Conservation (phyloP, 495 filamentous ascomycete genomes). For the Xylaria grammica region DNA sequence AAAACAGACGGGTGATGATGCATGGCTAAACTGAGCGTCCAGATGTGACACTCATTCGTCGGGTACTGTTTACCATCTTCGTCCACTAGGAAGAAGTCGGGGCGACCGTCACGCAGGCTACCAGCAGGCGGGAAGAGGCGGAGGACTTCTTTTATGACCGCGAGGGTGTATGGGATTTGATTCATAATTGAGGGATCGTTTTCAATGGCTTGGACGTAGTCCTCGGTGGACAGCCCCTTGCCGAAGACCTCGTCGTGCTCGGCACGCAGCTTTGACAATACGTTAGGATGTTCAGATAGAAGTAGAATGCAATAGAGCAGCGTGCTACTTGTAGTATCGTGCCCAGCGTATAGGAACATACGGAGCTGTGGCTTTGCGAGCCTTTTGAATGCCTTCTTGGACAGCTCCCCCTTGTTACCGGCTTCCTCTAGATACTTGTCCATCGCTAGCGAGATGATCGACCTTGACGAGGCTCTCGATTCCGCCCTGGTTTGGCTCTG, state of each 20-base stretch:
- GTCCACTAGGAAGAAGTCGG: constrained; percentile 29
- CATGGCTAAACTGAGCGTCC: constrained; percentile 34
- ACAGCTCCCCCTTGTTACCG: constrained; percentile 15
- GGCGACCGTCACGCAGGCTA: constrained; percentile 32
- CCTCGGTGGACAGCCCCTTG: constrained; percentile 8
- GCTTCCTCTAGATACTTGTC: constrained; percentile 17
- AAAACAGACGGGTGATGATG: constrained; percentile 40
- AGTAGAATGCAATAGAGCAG: constrained; percentile 46
- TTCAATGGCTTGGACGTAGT: constrained; percentile 18
- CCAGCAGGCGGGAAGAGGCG: constrained; percentile 40
- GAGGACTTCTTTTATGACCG: constrained; percentile 44
- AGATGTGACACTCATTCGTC: constrained; percentile 39
- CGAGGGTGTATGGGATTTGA: constrained; percentile 44
- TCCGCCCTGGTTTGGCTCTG: not conserved
- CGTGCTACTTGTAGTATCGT: constrained; percentile 51
- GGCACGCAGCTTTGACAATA: constrained; percentile 35
- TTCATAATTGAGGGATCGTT: constrained; percentile 38
- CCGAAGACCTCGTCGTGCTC: constrained; percentile 48
- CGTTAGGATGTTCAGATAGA: constrained; percentile 42
- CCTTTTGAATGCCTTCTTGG: not conserved
- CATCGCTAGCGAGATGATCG: constrained; percentile 21
- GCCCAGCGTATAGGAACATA: constrained; percentile 51
- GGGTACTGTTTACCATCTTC: constrained; percentile 37
- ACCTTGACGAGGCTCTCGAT: not conserved
- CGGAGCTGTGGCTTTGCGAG: constrained; percentile 19